Conservation (phyloP, 345 rosid genomes). For the Acer yangbiense region DNA sequence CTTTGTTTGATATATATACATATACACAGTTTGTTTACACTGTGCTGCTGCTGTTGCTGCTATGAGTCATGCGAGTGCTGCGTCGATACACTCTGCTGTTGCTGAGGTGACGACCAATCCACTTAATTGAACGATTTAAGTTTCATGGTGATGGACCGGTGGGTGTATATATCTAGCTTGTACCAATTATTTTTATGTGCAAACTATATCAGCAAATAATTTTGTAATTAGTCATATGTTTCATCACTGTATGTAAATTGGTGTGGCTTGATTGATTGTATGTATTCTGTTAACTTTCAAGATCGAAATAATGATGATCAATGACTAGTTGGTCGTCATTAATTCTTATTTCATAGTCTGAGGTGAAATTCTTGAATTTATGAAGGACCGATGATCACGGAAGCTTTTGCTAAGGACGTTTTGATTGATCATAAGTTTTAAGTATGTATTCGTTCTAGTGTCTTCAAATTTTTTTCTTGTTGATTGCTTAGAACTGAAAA, state of each 20-base stretch:
- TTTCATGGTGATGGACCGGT: neutral
- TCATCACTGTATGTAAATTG: neutral
- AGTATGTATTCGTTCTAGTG: neutral
- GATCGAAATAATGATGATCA: neutral
- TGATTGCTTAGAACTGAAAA: neutral
- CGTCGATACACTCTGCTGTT: conserved; percentile 34
- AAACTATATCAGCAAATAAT: neutral
- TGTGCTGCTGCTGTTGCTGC: conserved; percentile 56
- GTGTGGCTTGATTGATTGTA: neutral
- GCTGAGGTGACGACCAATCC: conserved; percentile 11
- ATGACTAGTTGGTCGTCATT: no score
- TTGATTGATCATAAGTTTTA: no score
- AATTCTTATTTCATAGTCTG: neutral
- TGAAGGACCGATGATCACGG: no score
- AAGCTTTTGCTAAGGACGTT: neutral
- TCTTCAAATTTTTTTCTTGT: neutral
- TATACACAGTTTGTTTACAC: conserved; percentile 35
- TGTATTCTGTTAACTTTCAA: neutral
- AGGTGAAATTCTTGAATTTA: neutral
- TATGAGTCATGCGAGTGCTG: conserved; percentile 42
- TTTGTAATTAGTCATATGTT: neutral
- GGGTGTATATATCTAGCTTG: neutral
- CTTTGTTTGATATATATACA: neutral
- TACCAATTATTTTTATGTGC: neutral
- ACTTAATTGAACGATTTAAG: neutral